Percentiles rank a stretch among this genome's conserved stretches.
Evolutionary conservation across 176 grass and related monocot genomes (phyloP).

Genomic region (Neostapfia colusana): DNA sequence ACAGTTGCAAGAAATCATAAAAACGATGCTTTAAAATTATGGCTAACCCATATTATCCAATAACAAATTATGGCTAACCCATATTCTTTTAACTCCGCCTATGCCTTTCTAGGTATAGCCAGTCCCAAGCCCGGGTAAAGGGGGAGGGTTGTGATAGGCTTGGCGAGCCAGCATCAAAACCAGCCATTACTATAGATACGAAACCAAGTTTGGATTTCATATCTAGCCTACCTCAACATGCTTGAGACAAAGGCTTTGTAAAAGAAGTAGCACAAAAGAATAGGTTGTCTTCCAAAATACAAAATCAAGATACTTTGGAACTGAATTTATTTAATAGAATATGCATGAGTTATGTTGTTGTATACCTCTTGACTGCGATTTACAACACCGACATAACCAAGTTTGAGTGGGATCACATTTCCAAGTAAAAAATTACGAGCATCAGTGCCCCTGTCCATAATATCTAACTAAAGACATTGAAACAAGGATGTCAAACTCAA

Average conservation of each 20-base stretch:
- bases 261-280: not conserved
- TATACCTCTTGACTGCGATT: slow-evolving; percentile 96
- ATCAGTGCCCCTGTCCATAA: slow-evolving; percentile 99
- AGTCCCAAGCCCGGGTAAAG: no score
- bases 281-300: not conserved
- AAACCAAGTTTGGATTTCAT: no score
- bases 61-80: no score
- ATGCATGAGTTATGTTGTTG: not conserved
- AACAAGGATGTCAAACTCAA: slow-evolving; percentile 34
- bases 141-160: no score
- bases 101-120: no score
- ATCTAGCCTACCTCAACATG: no score
- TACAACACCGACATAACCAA: slow-evolving; percentile 90
- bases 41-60: not conserved
- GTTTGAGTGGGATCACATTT: slow-evolving; percentile 84
- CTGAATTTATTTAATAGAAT: slow-evolving; percentile 1
- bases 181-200: no score
- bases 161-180: no score
- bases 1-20: not conserved
- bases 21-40: not conserved
- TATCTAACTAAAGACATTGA: slow-evolving; percentile 77
- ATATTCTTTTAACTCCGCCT: no score
- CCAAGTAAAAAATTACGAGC: slow-evolving; percentile 88
- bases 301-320: slow-evolving; percentile 18
- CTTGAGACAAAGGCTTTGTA: no score